Conservation (phyloP, 306 rosid species). For the Carpinus viminea region DNA sequence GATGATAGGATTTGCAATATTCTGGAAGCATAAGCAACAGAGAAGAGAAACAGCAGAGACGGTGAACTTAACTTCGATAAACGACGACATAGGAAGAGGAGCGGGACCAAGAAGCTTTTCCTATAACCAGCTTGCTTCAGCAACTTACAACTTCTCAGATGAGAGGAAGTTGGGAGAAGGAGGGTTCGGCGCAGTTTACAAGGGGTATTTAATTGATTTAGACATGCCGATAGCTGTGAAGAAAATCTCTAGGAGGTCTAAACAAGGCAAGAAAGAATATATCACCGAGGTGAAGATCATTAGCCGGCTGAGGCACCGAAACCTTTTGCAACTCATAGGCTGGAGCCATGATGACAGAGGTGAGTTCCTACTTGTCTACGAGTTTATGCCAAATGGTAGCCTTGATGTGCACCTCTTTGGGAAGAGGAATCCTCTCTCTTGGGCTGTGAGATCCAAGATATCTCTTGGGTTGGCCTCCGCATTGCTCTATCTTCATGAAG, state of each 20-base stretch:
- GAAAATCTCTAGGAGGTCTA: constrained; percentile 35
- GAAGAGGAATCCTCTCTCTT: background rate
- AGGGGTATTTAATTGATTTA: constrained; percentile 37
- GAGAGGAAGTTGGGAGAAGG: constrained; percentile 52
- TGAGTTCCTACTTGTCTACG: constrained; percentile 29
- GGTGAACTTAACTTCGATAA: background rate
- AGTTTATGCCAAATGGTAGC: background rate
- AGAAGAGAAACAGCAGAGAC: background rate
- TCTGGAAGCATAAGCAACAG: too few relatives aligned
- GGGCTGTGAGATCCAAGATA: constrained; percentile 30
- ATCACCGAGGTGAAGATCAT: constrained; percentile 37
- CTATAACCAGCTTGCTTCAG: constrained; percentile 30
- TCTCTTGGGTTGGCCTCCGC: constrained; percentile 36
- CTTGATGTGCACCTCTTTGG: too few relatives aligned
- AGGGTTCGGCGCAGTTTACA: constrained; percentile 52
- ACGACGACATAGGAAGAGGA: constrained; percentile 4
- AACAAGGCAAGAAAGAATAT: constrained; percentile 43
- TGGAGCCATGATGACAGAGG: constrained; percentile 32
- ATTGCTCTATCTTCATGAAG: constrained; percentile 40
- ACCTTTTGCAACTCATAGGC: constrained; percentile 34
- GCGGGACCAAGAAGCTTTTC: constrained; percentile 31
- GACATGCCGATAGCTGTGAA: constrained; percentile 39
- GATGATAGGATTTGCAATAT: too few relatives aligned
- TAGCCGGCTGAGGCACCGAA: constrained; percentile 27
- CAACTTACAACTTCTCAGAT: constrained; percentile 39